Conservation (phyloP, 2,329 filamentous ascomycete species). For the Claviceps sp. region DNA sequence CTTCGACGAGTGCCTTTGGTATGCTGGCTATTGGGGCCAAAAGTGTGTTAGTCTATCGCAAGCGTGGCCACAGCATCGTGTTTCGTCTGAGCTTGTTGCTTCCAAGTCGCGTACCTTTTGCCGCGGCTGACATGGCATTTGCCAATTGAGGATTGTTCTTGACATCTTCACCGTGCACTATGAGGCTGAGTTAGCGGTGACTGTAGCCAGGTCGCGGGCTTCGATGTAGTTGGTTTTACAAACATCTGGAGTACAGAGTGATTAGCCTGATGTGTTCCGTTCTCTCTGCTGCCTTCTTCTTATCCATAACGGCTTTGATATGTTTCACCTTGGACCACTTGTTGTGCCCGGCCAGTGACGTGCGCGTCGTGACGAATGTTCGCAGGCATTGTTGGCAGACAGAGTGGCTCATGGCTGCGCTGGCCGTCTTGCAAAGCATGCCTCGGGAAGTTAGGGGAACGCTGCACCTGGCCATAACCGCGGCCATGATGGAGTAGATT, state of each 20-base stretch:
- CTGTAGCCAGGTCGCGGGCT: slow-evolving; percentile 3
- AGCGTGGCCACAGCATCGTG: background rate
- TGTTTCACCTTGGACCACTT: slow-evolving; percentile 96
- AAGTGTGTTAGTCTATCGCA: background rate
- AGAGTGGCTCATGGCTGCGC: background rate
- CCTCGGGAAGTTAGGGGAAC: background rate
- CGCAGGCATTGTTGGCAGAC: slow-evolving; percentile 24
- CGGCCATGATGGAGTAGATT: background rate
- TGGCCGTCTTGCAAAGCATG: background rate
- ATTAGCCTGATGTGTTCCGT: slow-evolving; percentile 58
- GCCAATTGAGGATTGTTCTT: slow-evolving; percentile 65
- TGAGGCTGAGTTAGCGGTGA: slow-evolving; percentile 3
- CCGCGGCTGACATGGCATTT: slow-evolving; percentile 59
- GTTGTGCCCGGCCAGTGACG: slow-evolving; percentile 57
- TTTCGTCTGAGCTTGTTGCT: background rate
- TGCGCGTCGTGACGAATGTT: slow-evolving; percentile 31
- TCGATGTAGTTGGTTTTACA: slow-evolving; percentile 10
- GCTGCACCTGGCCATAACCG: background rate
- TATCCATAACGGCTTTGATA: slow-evolving; percentile 79
- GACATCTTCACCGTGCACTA: slow-evolving; percentile 64
- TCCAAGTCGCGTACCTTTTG: slow-evolving; percentile 43
- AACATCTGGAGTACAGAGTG: slow-evolving; percentile 60
- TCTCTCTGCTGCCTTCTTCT: slow-evolving; percentile 61
- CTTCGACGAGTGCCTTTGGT: slow-evolving; percentile 73
- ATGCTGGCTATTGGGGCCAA: slow-evolving; percentile 43